Evolutionary conservation across 768 basidiomycete species (phyloP), one percentile per base, ranked within the genome.

Genomic region (Boletus patriciae): DNA sequence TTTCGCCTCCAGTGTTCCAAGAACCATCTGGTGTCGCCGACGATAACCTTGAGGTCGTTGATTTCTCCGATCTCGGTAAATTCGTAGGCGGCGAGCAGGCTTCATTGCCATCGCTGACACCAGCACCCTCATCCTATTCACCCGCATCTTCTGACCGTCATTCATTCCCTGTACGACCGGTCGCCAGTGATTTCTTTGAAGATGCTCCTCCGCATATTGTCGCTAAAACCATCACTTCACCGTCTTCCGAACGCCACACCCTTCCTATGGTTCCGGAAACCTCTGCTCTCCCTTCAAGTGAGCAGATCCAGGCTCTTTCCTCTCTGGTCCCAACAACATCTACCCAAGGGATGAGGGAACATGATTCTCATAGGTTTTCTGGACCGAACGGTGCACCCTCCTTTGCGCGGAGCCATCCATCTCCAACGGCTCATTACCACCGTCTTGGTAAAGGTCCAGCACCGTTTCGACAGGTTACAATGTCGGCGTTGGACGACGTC

Each of bases 401-500:
- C 12, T 50, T 66, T 37, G n/a, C 57, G 15, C 60, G 63, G 19
- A 57, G 56, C 57, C 59, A 62, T 52, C 41, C 59, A n/a, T 61
- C 64, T 6, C 49, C 60, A 29, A 61, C 57, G 16, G 25, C 29
- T 29, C 55, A 61, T 31, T 54, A 64, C 4, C 65, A 73, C 40
- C 71, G 70, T 36, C 57, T 51, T 29, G 41, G 54, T 31, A 70
- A 63, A 53, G 62, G 55, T 12, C 56, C 61, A 12, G 53, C 68
- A 9, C 66, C 73, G 5, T 82, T 74, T 60, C 74, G 78, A 43
- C 80, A 83, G 47, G 77, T 76, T 19, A 72, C 80, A 31, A 90
- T 92, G 83, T 86, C 89, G 3, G 81, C 90, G 18, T 73, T 93
- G 59, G 84, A 90, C 65, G 90, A 94, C 66, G 82, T 84, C 27